Conservation (phyloP, 2,329 filamentous ascomycete genomes). For the Chaetomium globosum region DNA sequence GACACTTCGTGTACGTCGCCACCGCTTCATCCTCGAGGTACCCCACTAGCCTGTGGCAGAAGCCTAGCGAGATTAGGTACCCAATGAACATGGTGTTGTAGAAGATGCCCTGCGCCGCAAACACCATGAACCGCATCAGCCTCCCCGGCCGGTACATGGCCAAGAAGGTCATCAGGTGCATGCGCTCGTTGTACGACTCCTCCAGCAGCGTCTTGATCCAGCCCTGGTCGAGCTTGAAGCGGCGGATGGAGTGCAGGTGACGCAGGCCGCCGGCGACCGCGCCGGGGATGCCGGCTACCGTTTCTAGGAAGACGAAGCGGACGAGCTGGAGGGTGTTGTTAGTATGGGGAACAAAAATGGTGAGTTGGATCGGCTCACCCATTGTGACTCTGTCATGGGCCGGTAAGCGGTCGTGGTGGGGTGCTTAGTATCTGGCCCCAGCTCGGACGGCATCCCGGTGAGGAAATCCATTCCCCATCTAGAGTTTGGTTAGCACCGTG, state of each 20-base stretch:
- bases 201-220: constrained; percentile 93
- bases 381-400: constrained; percentile 80
- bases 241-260: constrained; percentile 79
- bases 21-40: constrained; percentile 97
- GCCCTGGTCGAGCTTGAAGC: constrained; percentile 88
- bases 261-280: constrained; percentile 95
- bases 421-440: constrained; percentile 61
- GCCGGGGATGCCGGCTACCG: constrained; percentile 89
- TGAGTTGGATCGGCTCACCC: constrained; percentile 52
- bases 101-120: constrained; percentile 91
- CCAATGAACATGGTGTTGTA: constrained; percentile 90
- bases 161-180: constrained; percentile 84
- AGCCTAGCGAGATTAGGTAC: constrained; percentile 82
- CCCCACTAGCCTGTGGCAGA: constrained; percentile 91
- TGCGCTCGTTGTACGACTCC: constrained; percentile 88
- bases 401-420: constrained; percentile 55
- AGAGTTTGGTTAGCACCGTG: not conserved
- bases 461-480: constrained; percentile 79
- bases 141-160: constrained; percentile 77
- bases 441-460: constrained; percentile 72
- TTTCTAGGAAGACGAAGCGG: constrained; percentile 90
- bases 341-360: not conserved
- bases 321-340: constrained; percentile 55
- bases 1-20: constrained; percentile 86
- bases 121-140: constrained; percentile 86